Conservation (phyloP, 179 eudicot species). For the Corrigiola litoralis region DNA sequence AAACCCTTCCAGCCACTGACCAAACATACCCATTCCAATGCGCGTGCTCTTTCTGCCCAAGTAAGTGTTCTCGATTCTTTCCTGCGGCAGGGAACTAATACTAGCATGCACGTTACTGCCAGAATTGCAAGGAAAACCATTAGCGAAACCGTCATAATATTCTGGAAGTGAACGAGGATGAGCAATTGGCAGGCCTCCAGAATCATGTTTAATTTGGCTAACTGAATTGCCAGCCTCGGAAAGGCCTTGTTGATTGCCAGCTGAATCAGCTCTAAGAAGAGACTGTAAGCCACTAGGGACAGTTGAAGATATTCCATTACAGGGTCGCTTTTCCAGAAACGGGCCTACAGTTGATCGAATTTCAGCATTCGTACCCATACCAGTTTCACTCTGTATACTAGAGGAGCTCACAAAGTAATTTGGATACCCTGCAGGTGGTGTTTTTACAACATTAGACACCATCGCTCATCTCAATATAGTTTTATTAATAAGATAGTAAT, state of each 20-base stretch:
- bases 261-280: conserved; percentile 41
- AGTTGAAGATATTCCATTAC: conserved; percentile 53
- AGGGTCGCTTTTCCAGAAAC: conserved; percentile 28
- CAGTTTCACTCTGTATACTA: conserved; percentile 31
- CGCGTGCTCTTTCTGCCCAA: conserved; percentile 37
- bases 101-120: conserved; percentile 31
- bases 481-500: not conserved
- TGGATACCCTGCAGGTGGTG: conserved; percentile 30
- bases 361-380: conserved; percentile 22
- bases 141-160: conserved; percentile 45
- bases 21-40: conserved; percentile 44
- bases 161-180: conserved; percentile 70
- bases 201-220: conserved; percentile 33
- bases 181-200: conserved; percentile 30
- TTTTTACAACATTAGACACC: not conserved
- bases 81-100: conserved; percentile 31
- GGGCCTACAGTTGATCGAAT: conserved; percentile 31
- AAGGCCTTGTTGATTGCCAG: conserved; percentile 37
- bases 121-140: conserved; percentile 35
- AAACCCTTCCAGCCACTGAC: too few relatives aligned
- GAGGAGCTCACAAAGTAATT: conserved; percentile 30
- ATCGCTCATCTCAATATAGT: not conserved
- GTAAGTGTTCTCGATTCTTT: conserved; percentile 41
- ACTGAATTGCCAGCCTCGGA: conserved; percentile 32
- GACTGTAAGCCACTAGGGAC: conserved; percentile 57